Percentiles rank a stretch among this genome's conserved stretches.
These are phyloP conservation scores for Leishmania turanica DNA, from an alignment of 208 protist species.

Conservation along the genomic window DNA sequence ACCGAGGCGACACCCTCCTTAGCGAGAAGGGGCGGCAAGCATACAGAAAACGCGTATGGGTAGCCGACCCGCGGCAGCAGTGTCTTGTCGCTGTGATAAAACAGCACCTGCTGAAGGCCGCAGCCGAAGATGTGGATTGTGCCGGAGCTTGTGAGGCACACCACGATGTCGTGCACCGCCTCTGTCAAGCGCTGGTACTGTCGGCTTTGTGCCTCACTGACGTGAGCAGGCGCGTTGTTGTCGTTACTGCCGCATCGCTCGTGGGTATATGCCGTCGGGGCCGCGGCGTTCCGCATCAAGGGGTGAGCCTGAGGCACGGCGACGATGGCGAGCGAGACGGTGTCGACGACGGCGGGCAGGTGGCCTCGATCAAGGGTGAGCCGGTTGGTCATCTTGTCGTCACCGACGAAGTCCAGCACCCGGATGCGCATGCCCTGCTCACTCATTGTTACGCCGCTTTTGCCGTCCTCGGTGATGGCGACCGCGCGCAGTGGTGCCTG, in stretches of 20 bases:
- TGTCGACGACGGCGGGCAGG: slow-evolving; percentile 32
- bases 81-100: slow-evolving; percentile 37
- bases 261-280: not conserved
- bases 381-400: slow-evolving; percentile 33
- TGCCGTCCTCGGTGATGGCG: slow-evolving; percentile 60
- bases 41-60: slow-evolving; percentile 30
- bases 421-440: slow-evolving; percentile 57
- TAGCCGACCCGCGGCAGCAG: slow-evolving; percentile 34
- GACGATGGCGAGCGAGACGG: slow-evolving; percentile 40
- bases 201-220: slow-evolving; percentile 5
- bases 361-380: slow-evolving; percentile 45
- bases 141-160: slow-evolving; percentile 48
- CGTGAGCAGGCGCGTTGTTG: slow-evolving; percentile 2
- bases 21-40: slow-evolving; percentile 27
- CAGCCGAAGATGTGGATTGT: slow-evolving; percentile 55
- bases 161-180: slow-evolving; percentile 38
- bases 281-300: not conserved
- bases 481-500: slow-evolving; percentile 53
- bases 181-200: slow-evolving; percentile 31
- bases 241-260: slow-evolving; percentile 21
- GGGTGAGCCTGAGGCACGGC: slow-evolving; percentile 18
- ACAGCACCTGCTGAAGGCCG: slow-evolving; percentile 33
- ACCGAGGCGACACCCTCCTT: slow-evolving; percentile 9
- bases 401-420: slow-evolving; percentile 49
- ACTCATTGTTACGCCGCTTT: slow-evolving; percentile 61